Percentiles rank a stretch among this genome's conserved stretches.
These are phyloP conservation scores for Globisporangium megalacanthum DNA, from an alignment of 352 stramenopile genomes.

Conservation along the genomic window DNA sequence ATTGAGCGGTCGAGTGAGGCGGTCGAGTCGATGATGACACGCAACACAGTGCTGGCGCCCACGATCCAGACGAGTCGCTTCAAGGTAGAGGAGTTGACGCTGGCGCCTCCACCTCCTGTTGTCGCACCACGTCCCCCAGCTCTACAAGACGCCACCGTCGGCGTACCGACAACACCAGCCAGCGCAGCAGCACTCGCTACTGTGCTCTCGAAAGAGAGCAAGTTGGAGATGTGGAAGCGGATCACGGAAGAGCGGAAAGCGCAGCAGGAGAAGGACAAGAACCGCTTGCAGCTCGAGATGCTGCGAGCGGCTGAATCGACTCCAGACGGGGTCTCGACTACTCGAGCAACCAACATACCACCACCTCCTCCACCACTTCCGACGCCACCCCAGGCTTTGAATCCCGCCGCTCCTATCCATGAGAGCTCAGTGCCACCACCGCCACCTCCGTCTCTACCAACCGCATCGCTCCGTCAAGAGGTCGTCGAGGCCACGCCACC, in stretches of 20 bases:
- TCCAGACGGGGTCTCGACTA: not conserved
- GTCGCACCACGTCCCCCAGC: not conserved
- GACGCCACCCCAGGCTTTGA: not conserved
- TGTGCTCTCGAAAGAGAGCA: conserved; percentile 39
- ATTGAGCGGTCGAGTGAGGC: not conserved
- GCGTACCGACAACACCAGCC: not conserved
- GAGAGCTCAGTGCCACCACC: too few species aligned
- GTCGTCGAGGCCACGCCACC: not conserved
- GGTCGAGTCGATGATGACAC: not conserved
- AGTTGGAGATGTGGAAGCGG: conserved; percentile 64
- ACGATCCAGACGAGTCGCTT: conserved; percentile 8
- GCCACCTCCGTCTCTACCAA: too few species aligned
- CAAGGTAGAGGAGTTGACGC: conserved; percentile 16
- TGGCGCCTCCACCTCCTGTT: not conserved
- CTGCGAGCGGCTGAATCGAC: not conserved
- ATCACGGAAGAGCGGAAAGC: conserved; percentile 43
- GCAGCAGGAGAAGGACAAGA: conserved; percentile 20
- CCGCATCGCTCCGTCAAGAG: too few species aligned
- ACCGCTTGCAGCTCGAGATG: conserved; percentile 11
- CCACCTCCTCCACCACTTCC: not conserved
- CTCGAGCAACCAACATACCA: not conserved
- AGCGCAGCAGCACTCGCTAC: not conserved
- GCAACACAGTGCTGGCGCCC: conserved; percentile 2
- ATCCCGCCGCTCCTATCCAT: not conserved
- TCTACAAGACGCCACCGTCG: not conserved